Conservation (phyloP, 495 filamentous ascomycete species). For the Cenococcum geophilum region DNA sequence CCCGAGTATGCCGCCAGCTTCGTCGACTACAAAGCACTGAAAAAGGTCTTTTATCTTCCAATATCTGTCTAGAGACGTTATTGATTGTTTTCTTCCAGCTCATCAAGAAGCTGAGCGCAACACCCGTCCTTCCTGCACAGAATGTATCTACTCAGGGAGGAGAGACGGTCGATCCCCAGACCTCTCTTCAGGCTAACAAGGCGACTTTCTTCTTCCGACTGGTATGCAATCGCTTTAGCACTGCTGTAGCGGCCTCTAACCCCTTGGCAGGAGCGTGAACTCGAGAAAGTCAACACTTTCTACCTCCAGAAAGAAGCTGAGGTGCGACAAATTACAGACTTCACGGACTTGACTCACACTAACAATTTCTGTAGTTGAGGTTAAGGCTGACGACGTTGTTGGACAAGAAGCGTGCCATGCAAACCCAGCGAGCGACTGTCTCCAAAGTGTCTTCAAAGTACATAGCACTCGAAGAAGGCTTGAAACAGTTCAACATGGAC, state of each 20-base stretch:
- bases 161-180: conserved; percentile 65
- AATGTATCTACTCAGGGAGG: conserved; percentile 51
- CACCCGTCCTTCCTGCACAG: conserved; percentile 71
- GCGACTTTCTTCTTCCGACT: conserved; percentile 98
- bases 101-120: conserved; percentile 94
- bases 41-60: conserved; percentile 60
- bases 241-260: conserved; percentile 3
- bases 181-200: conserved; percentile 91
- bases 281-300: conserved; percentile 97
- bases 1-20: conserved; percentile 99
- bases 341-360: conserved; percentile 1
- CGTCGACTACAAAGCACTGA: conserved; percentile 97
- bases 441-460: conserved; percentile 88
- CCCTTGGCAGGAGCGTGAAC: conserved; percentile 73
- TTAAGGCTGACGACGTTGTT: conserved; percentile 82
- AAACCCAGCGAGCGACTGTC: conserved; percentile 59
- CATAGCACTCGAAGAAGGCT: conserved; percentile 87
- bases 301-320: conserved; percentile 98
- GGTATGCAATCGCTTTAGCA: conserved; percentile 46
- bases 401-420: conserved; percentile 86
- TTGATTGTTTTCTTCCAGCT: conserved; percentile 53
- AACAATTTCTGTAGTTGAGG: conserved; percentile 59
- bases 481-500: conserved; percentile 93
- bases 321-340: conserved; percentile 47
- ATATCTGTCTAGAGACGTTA: background rate